phyloP scores from a whole-genome alignment of 1,284 basidiomycete species.

The Leccinum insolens region DNA sequence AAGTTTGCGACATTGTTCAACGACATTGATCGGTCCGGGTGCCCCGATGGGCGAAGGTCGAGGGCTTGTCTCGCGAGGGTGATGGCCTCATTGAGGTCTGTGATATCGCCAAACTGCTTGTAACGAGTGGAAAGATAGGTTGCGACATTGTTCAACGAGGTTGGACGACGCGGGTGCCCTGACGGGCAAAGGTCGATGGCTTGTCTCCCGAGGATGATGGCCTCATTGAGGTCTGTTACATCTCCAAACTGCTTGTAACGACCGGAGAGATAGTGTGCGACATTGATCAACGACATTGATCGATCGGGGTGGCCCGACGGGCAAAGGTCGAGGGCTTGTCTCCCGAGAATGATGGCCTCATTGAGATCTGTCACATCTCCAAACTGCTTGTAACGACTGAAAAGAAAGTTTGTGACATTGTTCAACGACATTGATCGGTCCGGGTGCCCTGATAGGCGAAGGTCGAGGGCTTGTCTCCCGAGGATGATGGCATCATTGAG shows the following conservation, averaged over 20 bases:
- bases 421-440: neutral
- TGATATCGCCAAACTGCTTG: too few relatives aligned
- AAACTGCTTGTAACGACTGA: neutral
- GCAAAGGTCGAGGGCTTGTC: neutral
- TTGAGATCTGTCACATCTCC: neutral
- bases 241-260: neutral
- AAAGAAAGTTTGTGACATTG: neutral
- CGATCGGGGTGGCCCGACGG: neutral
- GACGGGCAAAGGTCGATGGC: neutral
- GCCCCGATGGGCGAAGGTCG: too few relatives aligned
- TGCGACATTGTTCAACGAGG: neutral
- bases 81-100: too few relatives aligned
- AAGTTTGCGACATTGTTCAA: neutral
- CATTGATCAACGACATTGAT: neutral
- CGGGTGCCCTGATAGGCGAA: neutral
- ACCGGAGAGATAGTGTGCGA: neutral
- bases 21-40: neutral
- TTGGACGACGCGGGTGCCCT: neutral
- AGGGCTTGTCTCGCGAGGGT: too few relatives aligned
- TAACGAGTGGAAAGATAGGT: neutral
- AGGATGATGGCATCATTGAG: neutral
- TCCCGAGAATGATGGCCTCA: neutral
- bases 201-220: neutral
- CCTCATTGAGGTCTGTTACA: neutral
- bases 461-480: neutral